A percentile compares a stretch with the other conserved stretches of the same genome.
Conservation (phyloP, 768 basidiomycete genomes). For the Austroboletus festivus region DNA sequence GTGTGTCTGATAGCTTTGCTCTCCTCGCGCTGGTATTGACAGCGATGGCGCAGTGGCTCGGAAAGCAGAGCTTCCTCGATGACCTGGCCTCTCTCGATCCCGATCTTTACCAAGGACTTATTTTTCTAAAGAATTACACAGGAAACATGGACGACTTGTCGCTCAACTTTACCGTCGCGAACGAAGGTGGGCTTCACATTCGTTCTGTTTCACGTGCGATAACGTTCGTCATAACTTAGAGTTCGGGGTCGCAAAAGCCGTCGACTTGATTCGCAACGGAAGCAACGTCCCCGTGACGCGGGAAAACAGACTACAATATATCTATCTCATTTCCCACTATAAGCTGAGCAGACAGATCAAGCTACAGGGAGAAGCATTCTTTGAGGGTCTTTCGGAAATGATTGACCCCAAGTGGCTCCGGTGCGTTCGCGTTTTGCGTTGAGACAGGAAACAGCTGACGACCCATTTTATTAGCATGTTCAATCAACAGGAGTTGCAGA, state of each 20-base stretch:
- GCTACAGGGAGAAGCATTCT: slow-evolving; percentile 80
- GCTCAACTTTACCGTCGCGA: slow-evolving; percentile 83
- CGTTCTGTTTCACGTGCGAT: not conserved
- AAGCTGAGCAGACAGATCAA: slow-evolving; percentile 87
- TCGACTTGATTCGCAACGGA: slow-evolving; percentile 81
- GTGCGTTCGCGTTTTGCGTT: slow-evolving; percentile 38
- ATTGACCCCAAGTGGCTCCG: slow-evolving; percentile 88
- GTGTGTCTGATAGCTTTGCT: slow-evolving; percentile 29
- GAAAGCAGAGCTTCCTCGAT: slow-evolving; percentile 87
- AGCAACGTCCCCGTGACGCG: slow-evolving; percentile 80
- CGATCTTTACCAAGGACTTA: slow-evolving; percentile 87
- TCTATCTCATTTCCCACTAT: slow-evolving; percentile 85
- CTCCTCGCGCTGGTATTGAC: not conserved
- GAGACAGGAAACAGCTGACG: slow-evolving; percentile 6
- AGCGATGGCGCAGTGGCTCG: slow-evolving; percentile 68
- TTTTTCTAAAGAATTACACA: slow-evolving; percentile 89
- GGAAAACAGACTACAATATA: slow-evolving; percentile 88
- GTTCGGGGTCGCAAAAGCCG: slow-evolving; percentile 70
- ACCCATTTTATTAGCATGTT: slow-evolving; percentile 67
- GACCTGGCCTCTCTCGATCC: slow-evolving; percentile 90
- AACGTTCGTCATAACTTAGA: too few species aligned
- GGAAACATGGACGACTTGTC: slow-evolving; percentile 86
- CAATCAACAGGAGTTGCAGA: slow-evolving; percentile 93
- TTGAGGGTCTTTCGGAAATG: slow-evolving; percentile 88
- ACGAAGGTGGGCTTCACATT: slow-evolving; percentile 61